A percentile compares a stretch with the other conserved stretches of the same genome.
These are phyloP conservation scores for Neoscytalidium dimidiatum DNA, from an alignment of 2,329 filamentous ascomycete genomes.

Conservation along the genomic window DNA sequence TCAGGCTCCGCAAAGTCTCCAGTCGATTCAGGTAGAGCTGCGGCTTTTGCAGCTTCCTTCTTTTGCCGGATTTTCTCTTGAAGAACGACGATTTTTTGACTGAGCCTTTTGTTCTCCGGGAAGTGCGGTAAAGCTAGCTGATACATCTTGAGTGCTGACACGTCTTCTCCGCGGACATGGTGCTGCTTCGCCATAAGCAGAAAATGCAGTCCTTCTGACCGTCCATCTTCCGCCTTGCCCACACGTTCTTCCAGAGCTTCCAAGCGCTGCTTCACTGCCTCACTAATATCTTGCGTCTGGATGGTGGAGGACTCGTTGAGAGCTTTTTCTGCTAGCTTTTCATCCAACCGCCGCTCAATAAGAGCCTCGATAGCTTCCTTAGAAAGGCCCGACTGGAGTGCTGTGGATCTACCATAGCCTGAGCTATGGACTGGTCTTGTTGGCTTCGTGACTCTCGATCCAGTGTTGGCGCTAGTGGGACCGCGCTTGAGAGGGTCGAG, in stretches of 20 bases:
- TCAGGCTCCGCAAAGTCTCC: neutral
- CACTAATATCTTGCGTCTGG: constrained; percentile 16
- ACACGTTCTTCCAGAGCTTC: constrained; percentile 87
- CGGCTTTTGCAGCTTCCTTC: constrained; percentile 32
- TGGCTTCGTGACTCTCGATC: constrained; percentile 36
- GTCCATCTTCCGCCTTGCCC: constrained; percentile 67
- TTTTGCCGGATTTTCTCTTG: constrained; percentile 52
- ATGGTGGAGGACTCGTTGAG: constrained; percentile 49
- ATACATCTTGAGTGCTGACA: constrained; percentile 80
- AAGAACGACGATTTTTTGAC: constrained; percentile 56
- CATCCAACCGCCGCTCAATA: constrained; percentile 87
- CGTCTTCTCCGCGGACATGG: constrained; percentile 78
- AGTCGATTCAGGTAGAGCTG: neutral
- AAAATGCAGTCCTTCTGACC: constrained; percentile 80
- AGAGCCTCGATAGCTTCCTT: constrained; percentile 81
- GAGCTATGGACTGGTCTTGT: constrained; percentile 28
- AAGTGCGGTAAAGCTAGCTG: constrained; percentile 83
- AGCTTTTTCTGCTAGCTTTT: constrained; percentile 79
- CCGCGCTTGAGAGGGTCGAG: constrained; percentile 49
- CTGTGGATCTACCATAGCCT: constrained; percentile 22
- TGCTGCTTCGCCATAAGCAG: constrained; percentile 91
- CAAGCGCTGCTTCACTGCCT: constrained; percentile 73
- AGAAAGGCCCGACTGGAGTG: constrained; percentile 48
- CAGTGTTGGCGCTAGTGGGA: constrained; percentile 38
- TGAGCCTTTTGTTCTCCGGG: constrained; percentile 78